Evolutionary conservation across 2,329 filamentous ascomycete genomes (phyloP).

Genomic region (Grosmannia serpens): DNA sequence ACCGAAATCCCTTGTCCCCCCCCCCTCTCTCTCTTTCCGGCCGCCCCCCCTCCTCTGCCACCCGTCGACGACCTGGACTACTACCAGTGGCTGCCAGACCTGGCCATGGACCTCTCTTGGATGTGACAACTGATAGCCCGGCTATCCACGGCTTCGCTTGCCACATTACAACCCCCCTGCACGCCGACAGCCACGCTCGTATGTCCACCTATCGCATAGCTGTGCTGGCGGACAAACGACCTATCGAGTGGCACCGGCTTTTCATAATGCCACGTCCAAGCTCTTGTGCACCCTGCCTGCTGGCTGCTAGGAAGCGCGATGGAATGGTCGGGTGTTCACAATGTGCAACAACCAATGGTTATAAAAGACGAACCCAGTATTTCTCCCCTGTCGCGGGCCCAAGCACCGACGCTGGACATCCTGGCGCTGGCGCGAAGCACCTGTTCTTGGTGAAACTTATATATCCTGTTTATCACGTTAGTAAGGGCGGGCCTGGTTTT

Average conservation of each 20-base stretch:
- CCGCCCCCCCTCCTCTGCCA: no score
- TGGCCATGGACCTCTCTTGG: neutral
- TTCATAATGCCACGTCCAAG: neutral
- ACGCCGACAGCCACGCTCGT: neutral
- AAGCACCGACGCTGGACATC: no score
- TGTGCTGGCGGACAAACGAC: neutral
- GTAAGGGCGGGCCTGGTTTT: no score
- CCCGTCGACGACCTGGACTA: neutral
- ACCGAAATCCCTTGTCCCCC: neutral
- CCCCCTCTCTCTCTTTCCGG: neutral
- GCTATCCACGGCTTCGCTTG: neutral
- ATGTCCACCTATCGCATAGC: neutral
- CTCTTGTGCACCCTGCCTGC: no score
- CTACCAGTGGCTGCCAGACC: neutral
- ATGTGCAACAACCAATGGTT: neutral
- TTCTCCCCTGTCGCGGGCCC: no score
- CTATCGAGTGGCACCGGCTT: neutral
- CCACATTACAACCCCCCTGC: no score
- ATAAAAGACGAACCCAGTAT: no score
- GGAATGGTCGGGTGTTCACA: neutral
- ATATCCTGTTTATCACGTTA: no score
- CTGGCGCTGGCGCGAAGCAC: no score
- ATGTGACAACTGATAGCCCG: neutral
- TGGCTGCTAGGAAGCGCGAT: no score
- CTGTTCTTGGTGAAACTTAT: no score